A percentile compares a stretch with the other conserved stretches of the same genome.
Evolutionary conservation across 192 early-diverging fungal genomes (phyloP).

Genomic region (Ambispora gerdemannii): DNA sequence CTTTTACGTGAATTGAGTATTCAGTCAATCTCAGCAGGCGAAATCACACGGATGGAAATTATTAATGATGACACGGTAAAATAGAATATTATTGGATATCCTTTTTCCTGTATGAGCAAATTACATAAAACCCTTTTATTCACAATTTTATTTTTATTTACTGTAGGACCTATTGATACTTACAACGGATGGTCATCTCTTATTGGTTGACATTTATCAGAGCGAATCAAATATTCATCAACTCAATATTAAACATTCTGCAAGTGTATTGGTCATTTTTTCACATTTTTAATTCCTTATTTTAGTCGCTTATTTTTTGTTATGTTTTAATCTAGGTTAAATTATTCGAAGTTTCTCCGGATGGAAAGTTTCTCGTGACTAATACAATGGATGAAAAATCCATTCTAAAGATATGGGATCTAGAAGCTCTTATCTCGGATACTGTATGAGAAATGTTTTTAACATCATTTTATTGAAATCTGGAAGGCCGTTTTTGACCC

Average conservation of each 20-base stretch:
- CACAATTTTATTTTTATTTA: too few species aligned
- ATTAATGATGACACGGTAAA: slow-evolving; percentile 11
- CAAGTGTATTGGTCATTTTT: not conserved
- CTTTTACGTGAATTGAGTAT: slow-evolving; percentile 10
- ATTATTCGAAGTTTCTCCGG: slow-evolving; percentile 7
- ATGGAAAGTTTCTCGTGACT: slow-evolving; percentile 15
- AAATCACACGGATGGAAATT: not conserved
- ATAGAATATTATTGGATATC: too few species aligned
- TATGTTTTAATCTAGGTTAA: not conserved
- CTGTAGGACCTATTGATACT: slow-evolving; percentile 6
- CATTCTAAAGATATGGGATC: slow-evolving; percentile 9
- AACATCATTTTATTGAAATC: too few species aligned
- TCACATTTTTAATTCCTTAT: not conserved
- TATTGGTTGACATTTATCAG: slow-evolving; percentile 14
- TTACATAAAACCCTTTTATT: not conserved
- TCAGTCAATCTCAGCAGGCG: not conserved
- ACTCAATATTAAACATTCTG: not conserved
- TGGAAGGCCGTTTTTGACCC: too few species aligned
- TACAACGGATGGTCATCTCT: slow-evolving; percentile 7
- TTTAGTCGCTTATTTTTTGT: not conserved
- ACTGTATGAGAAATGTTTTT: too few species aligned
- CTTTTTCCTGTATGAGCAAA: not conserved
- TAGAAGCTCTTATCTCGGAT: slow-evolving; percentile 1
- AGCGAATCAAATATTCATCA: not conserved
- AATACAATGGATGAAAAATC: slow-evolving; percentile 16